Base-by-base conservation (phyloP, 306 rosid genomes). In the Bauhinia variegata region DNA sequence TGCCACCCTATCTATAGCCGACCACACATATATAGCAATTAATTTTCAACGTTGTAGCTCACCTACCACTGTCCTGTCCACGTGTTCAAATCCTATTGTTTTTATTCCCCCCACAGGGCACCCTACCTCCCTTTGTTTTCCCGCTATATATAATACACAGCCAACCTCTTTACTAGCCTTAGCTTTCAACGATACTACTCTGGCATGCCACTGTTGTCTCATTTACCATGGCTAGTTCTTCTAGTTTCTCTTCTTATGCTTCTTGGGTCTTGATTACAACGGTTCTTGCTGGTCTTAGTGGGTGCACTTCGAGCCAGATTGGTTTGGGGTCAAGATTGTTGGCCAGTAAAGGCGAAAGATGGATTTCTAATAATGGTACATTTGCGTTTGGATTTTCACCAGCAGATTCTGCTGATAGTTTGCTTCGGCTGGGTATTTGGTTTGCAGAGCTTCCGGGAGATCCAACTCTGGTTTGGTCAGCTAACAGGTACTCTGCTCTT, bases 321-420 rank as follows among this genome's bases (percentile, higher is more conserved):
- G 78, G 70, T 41, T 64, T 89, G 74, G 85, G 95, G 6, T 78
- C 95, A 8, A 83, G 78, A 57, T 73, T 93, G 73, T 12, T 73
- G 68, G 91, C 98, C n/a, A 63, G 78, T 44, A 64, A 69, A 32
- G 72, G 79, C 71, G 80, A 67, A 59, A 36, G 71, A 0, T 80
- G 96, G 90, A 49, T 83, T 67, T 93, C 98, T 3, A 87, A 84
- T 4, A 88, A 93, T 80, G 81, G 91, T 8, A 93, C 98, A 6
- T 93, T 93, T 75, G 96, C 93, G 32, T 77, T 93, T 44, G 98
- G 98, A 19, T 93, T 93, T 78, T 75, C 88, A 38, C 81, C 86
- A 7, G 6, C 75, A 4, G 76, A 59, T 3, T 55, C 44, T 11
- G 76, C 47, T 56, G 43, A 57, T 32, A 51, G 72, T 16, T 72